phyloP scores from a whole-genome alignment of 2,329 filamentous ascomycete species.

The Hypomyces rosellus region DNA sequence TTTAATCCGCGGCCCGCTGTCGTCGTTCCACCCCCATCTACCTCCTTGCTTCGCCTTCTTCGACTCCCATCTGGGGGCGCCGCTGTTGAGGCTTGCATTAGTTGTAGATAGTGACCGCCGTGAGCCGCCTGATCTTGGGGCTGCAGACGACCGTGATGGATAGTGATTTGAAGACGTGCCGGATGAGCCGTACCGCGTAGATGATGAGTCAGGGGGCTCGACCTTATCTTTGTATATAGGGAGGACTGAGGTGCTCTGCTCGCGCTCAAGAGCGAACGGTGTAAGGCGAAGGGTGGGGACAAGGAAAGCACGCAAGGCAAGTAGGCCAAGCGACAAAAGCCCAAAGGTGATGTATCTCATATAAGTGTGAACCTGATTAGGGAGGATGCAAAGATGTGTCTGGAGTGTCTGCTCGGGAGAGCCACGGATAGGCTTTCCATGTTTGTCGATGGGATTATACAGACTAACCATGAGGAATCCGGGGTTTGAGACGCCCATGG shows the following conservation, averaged over 20 bases:
- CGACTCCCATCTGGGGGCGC: slow-evolving; percentile 18
- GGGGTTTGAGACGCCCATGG: slow-evolving; percentile 85
- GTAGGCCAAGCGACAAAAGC: slow-evolving; percentile 42
- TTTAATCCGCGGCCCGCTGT: slow-evolving; percentile 44
- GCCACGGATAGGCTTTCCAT: slow-evolving; percentile 41
- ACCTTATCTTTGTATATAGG: slow-evolving; percentile 48
- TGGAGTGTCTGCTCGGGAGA: slow-evolving; percentile 59
- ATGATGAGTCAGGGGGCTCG: slow-evolving; percentile 32
- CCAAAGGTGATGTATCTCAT: slow-evolving; percentile 67
- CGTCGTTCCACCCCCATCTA: slow-evolving; percentile 40
- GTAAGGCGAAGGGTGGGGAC: slow-evolving; percentile 48
- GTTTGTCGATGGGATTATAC: slow-evolving; percentile 78
- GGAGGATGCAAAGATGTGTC: slow-evolving; percentile 83
- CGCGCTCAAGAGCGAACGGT: slow-evolving; percentile 46
- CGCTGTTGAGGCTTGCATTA: slow-evolving; percentile 13
- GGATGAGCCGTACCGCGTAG: slow-evolving; percentile 6
- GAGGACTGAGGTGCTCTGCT: slow-evolving; percentile 20
- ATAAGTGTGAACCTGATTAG: slow-evolving; percentile 80
- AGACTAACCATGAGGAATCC: slow-evolving; percentile 85
- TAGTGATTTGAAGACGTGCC: slow-evolving; percentile 2
- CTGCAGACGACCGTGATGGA: slow-evolving; percentile 8
- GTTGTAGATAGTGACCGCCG: neutral
- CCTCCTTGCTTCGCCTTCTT: slow-evolving; percentile 21
- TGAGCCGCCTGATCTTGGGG: slow-evolving; percentile 5
- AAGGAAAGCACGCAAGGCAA: slow-evolving; percentile 50